Percentiles rank a stretch among this genome's conserved stretches.
These are phyloP conservation scores for Pseudogymnoascus sp. DNA, from an alignment of 2,329 filamentous ascomycete genomes.

Conservation along the genomic window DNA sequence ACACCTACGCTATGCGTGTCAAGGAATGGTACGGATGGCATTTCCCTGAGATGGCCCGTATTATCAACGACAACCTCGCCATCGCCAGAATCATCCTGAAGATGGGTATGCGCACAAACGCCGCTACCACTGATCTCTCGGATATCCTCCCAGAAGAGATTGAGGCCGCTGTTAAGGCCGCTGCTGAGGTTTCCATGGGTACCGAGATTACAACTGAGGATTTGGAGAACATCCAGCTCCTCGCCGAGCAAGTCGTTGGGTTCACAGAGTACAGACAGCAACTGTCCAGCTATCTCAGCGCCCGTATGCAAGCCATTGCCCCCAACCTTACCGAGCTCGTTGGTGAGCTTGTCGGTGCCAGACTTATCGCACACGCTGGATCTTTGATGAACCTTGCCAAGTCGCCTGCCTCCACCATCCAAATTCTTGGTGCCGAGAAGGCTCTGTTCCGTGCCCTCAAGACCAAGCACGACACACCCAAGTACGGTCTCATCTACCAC, in stretches of 20 bases:
- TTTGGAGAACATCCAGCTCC: slow-evolving; percentile 80
- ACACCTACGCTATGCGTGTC: slow-evolving; percentile 97
- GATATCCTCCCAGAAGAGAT: slow-evolving; percentile 95
- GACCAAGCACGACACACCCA: slow-evolving; percentile 98
- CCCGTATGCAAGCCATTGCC: slow-evolving; percentile 93
- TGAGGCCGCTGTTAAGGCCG: slow-evolving; percentile 81
- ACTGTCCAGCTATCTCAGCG: slow-evolving; percentile 80
- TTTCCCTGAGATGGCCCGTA: slow-evolving; percentile 96
- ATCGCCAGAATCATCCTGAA: slow-evolving; percentile 82
- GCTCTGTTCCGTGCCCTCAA: slow-evolving; percentile 96
- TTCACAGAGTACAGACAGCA: slow-evolving; percentile 87
- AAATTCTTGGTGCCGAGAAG: slow-evolving; percentile 98
- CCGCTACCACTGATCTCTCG: slow-evolving; percentile 67
- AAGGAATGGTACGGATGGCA: slow-evolving; percentile 99
- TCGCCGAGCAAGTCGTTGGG: slow-evolving; percentile 87
- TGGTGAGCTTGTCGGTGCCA: slow-evolving; percentile 86
- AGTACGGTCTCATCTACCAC: slow-evolving; percentile 93
- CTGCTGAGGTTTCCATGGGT: slow-evolving; percentile 96
- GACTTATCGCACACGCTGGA: slow-evolving; percentile 89
- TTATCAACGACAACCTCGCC: slow-evolving; percentile 92
- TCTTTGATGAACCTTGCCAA: slow-evolving; percentile 93
- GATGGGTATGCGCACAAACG: slow-evolving; percentile 82
- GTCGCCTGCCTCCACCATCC: slow-evolving; percentile 88
- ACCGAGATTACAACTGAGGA: slow-evolving; percentile 93
- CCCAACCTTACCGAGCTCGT: slow-evolving; percentile 92